phyloP scores from a whole-genome alignment of 2,329 filamentous ascomycete genomes.

The Emmonsiellopsis sp. region DNA sequence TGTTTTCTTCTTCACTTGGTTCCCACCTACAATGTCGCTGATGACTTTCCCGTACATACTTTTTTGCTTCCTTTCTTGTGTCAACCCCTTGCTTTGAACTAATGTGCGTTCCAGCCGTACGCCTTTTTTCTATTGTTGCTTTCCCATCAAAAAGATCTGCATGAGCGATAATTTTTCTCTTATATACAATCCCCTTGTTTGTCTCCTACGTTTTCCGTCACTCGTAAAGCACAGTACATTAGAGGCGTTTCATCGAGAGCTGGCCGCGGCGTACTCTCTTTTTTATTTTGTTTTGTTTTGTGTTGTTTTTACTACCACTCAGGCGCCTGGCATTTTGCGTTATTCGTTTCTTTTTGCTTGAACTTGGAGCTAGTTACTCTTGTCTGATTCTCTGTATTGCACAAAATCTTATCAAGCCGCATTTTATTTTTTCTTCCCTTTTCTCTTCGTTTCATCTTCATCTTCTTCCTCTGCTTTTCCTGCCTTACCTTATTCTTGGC shows the following conservation, averaged over 20 bases:
- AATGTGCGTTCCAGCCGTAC: neutral
- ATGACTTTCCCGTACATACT: neutral
- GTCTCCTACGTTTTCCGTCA: constrained; percentile 19
- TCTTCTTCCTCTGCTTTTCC: too few species aligned
- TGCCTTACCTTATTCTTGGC: too few species aligned
- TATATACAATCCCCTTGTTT: constrained; percentile 18
- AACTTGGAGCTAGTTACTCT: too few species aligned
- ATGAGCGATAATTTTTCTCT: constrained; percentile 36
- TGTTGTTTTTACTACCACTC: neutral
- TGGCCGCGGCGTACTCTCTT: neutral
- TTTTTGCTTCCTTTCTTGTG: neutral
- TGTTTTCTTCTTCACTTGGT: constrained; percentile 15
- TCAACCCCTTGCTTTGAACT: too few species aligned
- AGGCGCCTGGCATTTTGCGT: neutral
- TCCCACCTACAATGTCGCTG: neutral
- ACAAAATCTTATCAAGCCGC: too few species aligned
- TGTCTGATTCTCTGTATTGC: too few species aligned
- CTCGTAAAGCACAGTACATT: neutral
- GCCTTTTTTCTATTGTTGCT: constrained; percentile 9
- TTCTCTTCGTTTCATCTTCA: too few species aligned
- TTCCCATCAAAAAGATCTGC: constrained; percentile 39
- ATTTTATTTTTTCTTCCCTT: too few species aligned
- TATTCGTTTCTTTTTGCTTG: neutral
- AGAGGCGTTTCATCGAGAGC: neutral
- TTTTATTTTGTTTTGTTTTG: neutral